Conservation (phyloP, 306 rosid species). For the Rubus parviflorus region DNA sequence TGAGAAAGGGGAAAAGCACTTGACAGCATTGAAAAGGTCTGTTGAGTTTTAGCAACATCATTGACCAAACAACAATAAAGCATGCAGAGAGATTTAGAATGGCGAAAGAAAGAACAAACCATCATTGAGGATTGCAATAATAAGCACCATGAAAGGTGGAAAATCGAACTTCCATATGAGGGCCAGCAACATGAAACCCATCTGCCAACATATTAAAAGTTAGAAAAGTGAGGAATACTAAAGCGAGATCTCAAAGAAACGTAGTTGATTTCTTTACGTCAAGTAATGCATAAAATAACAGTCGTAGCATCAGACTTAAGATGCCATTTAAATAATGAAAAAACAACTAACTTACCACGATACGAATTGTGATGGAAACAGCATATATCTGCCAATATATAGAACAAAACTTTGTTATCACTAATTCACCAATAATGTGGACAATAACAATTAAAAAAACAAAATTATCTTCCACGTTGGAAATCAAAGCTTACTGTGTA, state of each 20-base stretch:
- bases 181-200: constrained; percentile 98
- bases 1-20: neutral
- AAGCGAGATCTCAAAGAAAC: constrained; percentile 8
- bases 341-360: constrained; percentile 66
- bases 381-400: constrained; percentile 82
- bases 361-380: constrained; percentile 96
- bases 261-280: constrained; percentile 10
- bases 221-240: constrained; percentile 25
- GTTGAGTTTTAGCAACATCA: too few relatives aligned
- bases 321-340: constrained; percentile 1
- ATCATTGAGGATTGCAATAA: constrained; percentile 93
- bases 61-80: constrained; percentile 12
- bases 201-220: constrained; percentile 56
- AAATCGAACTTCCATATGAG: constrained; percentile 93
- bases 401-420: neutral
- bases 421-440: neutral
- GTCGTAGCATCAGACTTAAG: neutral
- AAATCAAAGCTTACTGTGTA: constrained; percentile 69
- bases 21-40: neutral
- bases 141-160: constrained; percentile 98
- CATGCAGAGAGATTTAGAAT: constrained; percentile 11
- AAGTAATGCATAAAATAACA: constrained; percentile 10
- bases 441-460: neutral
- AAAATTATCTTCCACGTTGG: neutral
- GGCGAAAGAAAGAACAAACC: constrained; percentile 55